Percentiles rank a stretch among this genome's conserved stretches.
Conservation (phyloP, 179 eudicot genomes). For the Spergularia azorica region DNA sequence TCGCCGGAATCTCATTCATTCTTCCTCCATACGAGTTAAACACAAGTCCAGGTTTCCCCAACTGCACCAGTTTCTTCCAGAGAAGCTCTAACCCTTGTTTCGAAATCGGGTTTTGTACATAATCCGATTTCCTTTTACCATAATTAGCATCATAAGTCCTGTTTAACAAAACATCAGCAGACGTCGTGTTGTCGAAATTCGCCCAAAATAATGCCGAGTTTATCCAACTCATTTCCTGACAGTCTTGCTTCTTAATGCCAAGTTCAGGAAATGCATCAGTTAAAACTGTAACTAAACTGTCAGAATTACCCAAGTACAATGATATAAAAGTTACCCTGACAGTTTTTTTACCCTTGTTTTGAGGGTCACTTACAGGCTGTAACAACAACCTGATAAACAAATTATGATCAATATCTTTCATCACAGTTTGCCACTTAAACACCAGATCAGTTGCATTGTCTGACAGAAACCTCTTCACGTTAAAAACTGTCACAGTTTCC, state of each 20-base stretch:
- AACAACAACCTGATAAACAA: constrained; percentile 32
- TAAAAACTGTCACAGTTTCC: constrained; percentile 31
- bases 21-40: constrained; percentile 46
- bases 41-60: constrained; percentile 17
- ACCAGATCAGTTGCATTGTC: constrained; percentile 31
- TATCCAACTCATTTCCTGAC: constrained; percentile 29
- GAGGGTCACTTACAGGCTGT: constrained; percentile 31
- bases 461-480: constrained; percentile 16
- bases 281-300: constrained; percentile 17
- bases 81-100: constrained; percentile 17
- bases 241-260: constrained; percentile 22
- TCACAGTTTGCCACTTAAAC: constrained; percentile 31
- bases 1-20: constrained; percentile 31
- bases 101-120: constrained; percentile 34
- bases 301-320: constrained; percentile 24
- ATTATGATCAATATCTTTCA: constrained; percentile 30
- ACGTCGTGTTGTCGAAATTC: constrained; percentile 16
- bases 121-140: constrained; percentile 44
- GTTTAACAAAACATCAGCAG: constrained; percentile 5
- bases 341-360: constrained; percentile 15
- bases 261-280: constrained; percentile 23
- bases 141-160: constrained; percentile 18
- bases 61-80: constrained; percentile 30
- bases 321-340: constrained; percentile 28
- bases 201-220: constrained; percentile 25